Evolutionary conservation across 805 yeast species (phyloP).

Genomic region (Sugiyamaella qingdaonensis): DNA sequence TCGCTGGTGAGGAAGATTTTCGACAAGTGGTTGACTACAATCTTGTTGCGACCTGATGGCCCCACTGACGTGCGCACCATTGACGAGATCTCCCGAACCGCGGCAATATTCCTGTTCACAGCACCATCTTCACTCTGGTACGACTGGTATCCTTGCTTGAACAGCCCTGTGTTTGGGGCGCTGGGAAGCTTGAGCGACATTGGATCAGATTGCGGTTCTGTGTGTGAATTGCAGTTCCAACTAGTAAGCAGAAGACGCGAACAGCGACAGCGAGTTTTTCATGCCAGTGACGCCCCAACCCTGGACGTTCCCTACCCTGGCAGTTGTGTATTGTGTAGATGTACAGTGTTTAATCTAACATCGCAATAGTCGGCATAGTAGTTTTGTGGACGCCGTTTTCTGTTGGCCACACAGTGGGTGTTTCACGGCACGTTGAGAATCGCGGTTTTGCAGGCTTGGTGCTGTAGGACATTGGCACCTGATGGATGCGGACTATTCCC

Average conservation of each 20-base stretch:
- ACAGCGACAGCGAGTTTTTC: too few relatives aligned
- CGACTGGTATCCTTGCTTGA: conserved; percentile 91
- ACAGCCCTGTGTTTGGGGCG: conserved; percentile 89
- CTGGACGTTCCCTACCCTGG: too few relatives aligned
- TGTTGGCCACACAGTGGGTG: too few relatives aligned
- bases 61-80: conserved; percentile 95
- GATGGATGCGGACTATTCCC: conserved; percentile 42
- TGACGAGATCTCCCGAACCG: conserved; percentile 86
- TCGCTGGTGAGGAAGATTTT: conserved; percentile 89
- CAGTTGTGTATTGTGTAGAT: too few relatives aligned
- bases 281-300: too few relatives aligned
- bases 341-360: too few relatives aligned
- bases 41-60: conserved; percentile 95
- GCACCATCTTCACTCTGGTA: conserved; percentile 92
- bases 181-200: conserved; percentile 91
- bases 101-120: conserved; percentile 84
- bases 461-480: too few relatives aligned
- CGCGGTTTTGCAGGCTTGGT: too few relatives aligned
- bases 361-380: too few relatives aligned
- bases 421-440: too few relatives aligned
- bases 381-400: too few relatives aligned
- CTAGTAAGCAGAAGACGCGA: neutral
- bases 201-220: neutral
- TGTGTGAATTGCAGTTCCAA: neutral
- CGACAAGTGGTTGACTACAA: conserved; percentile 83